phyloP scores from a whole-genome alignment of 164 flowering plant species.

The Aristolochia contorta region DNA sequence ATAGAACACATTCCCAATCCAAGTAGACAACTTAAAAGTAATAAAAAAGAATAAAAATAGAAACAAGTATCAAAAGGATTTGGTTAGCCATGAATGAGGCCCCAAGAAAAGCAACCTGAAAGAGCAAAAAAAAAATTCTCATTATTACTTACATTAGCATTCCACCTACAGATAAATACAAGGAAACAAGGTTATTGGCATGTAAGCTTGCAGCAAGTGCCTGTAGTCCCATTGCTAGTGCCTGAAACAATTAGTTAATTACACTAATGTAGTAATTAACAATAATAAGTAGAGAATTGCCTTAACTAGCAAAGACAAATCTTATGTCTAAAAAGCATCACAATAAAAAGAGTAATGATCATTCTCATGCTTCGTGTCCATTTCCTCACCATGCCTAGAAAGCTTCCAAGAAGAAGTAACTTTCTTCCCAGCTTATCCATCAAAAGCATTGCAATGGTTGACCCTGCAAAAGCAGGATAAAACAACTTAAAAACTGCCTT shows the following conservation, averaged over 20 bases:
- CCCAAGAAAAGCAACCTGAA: slow-evolving; percentile 1
- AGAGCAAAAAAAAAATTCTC: background rate
- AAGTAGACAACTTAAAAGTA: no score
- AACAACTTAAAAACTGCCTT: no score
- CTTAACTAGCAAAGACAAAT: background rate
- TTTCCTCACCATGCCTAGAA: slow-evolving; percentile 66
- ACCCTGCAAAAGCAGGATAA: slow-evolving; percentile 36
- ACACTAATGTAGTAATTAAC: slow-evolving; percentile 6
- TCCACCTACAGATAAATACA: slow-evolving; percentile 81
- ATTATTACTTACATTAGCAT: slow-evolving; percentile 67
- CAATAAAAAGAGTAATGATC: no score
- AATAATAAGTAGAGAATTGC: background rate
- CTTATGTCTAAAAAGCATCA: no score
- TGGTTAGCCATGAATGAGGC: background rate
- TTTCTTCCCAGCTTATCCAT: slow-evolving; percentile 95
- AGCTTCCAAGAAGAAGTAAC: slow-evolving; percentile 79
- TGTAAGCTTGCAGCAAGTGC: slow-evolving; percentile 54
- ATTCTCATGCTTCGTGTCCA: no score
- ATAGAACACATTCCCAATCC: no score
- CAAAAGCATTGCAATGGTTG: slow-evolving; percentile 62
- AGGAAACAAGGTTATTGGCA: slow-evolving; percentile 21
- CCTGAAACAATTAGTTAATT: slow-evolving; percentile 34
- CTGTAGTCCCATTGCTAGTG: slow-evolving; percentile 67
- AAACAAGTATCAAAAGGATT: no score
- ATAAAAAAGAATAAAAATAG: no score